These are phyloP conservation scores for Wallemia mellicola DNA, from an alignment of 1,284 basidiomycete species.

Conservation along the genomic window DNA sequence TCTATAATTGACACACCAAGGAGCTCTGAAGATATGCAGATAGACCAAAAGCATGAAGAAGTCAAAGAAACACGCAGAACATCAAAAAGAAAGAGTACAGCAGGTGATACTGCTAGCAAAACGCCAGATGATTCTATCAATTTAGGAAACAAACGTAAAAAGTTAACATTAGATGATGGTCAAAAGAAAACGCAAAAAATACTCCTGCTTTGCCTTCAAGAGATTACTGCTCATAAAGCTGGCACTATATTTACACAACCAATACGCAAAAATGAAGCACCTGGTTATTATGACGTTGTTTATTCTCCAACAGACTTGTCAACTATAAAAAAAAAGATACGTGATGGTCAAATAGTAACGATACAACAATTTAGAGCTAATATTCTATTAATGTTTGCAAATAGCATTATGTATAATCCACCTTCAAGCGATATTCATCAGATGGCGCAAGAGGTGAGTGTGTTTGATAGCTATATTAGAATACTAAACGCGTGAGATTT, in stretches of 20 bases:
- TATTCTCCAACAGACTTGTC: slow-evolving; percentile 76
- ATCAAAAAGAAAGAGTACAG: background rate
- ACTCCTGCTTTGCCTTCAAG: slow-evolving; percentile 43
- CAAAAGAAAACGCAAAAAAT: slow-evolving; percentile 25
- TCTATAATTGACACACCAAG: slow-evolving; percentile 1
- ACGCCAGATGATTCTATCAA: slow-evolving; percentile 8
- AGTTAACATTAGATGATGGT: background rate
- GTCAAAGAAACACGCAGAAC: background rate
- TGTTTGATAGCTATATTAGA: background rate
- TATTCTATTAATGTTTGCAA: slow-evolving; percentile 72
- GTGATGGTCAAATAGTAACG: slow-evolving; percentile 45
- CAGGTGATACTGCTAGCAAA: slow-evolving; percentile 6
- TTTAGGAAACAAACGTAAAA: background rate
- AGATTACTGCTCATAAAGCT: slow-evolving; percentile 51
- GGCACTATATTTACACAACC: slow-evolving; percentile 72
- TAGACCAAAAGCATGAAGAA: background rate
- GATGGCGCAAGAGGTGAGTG: slow-evolving; percentile 58
- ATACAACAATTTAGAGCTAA: slow-evolving; percentile 67
- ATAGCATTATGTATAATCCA: slow-evolving; percentile 81
- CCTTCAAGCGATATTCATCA: slow-evolving; percentile 48
- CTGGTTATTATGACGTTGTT: slow-evolving; percentile 67
- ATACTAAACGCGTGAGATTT: background rate
- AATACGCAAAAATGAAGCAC: slow-evolving; percentile 56
- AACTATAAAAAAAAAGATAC: slow-evolving; percentile 50
- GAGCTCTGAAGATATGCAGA: background rate